Conservation (phyloP, 1,139 yeast genomes). For the Ogataea hybrid region DNA sequence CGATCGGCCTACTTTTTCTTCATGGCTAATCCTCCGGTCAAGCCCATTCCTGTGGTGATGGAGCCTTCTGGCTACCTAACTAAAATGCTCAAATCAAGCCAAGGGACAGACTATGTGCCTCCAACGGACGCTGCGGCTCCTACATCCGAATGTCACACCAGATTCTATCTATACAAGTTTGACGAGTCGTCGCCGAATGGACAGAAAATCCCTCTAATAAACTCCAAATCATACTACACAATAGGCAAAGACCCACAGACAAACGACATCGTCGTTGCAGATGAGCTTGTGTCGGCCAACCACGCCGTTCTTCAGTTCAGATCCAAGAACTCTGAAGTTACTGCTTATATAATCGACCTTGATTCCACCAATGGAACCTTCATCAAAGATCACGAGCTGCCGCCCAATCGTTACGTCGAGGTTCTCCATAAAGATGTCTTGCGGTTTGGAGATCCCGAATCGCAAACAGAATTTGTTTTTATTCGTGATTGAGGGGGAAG, state of each 20-base stretch:
- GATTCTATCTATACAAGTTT: conserved; percentile 18
- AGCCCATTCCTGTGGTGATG: conserved; percentile 22
- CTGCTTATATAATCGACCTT: conserved; percentile 50
- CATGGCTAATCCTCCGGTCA: neutral
- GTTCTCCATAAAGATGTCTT: conserved; percentile 47
- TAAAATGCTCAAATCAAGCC: conserved; percentile 3
- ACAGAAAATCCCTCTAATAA: conserved; percentile 19
- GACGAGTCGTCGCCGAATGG: conserved; percentile 14
- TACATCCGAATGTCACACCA: conserved; percentile 4
- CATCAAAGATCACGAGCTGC: conserved; percentile 43
- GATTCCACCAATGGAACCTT: conserved; percentile 54
- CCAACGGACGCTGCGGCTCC: conserved; percentile 25
- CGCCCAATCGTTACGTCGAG: conserved; percentile 47
- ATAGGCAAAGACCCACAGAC: conserved; percentile 47
- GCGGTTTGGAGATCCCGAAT: conserved; percentile 39
- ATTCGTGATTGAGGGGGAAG: conserved; percentile 10
- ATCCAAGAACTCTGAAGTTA: neutral
- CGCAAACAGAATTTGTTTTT: conserved; percentile 26
- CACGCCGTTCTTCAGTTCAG: conserved; percentile 57
- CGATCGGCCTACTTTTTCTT: conserved; percentile 6
- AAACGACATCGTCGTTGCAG: conserved; percentile 44
- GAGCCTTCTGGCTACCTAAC: conserved; percentile 27
- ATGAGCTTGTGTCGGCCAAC: conserved; percentile 46
- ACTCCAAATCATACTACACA: conserved; percentile 28
- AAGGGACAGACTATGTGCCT: conserved; percentile 17